Conservation (phyloP, 2,329 filamentous ascomycete genomes). For the Aspergillus puulaauensis region DNA sequence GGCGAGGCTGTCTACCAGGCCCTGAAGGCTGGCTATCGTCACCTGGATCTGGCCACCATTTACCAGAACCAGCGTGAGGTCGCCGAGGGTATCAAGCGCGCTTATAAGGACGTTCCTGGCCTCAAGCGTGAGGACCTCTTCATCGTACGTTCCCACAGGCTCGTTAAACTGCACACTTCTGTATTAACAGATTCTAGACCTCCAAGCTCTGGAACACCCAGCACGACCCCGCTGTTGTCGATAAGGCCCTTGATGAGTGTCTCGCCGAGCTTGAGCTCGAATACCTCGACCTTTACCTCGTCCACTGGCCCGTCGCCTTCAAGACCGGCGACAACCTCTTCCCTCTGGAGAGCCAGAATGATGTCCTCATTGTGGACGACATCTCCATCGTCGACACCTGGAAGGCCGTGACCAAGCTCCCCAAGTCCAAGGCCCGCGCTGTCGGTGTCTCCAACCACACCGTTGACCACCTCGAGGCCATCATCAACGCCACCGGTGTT, state of each 20-base stretch:
- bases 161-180: neutral
- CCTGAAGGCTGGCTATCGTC: conserved; percentile 41
- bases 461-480: conserved; percentile 47
- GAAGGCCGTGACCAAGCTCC: conserved; percentile 46
- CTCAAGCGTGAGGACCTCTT: conserved; percentile 43
- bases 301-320: conserved; percentile 50
- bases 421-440: conserved; percentile 42
- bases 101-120: conserved; percentile 38
- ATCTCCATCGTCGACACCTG: conserved; percentile 45
- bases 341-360: conserved; percentile 43
- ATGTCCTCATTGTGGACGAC: conserved; percentile 46
- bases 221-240: conserved; percentile 53
- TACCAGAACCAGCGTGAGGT: conserved; percentile 42
- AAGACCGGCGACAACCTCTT: conserved; percentile 44
- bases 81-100: conserved; percentile 34
- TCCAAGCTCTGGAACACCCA: conserved; percentile 61
- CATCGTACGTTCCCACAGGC: conserved; percentile 26
- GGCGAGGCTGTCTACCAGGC: conserved; percentile 41
- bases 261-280: conserved; percentile 53
- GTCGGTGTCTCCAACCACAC: conserved; percentile 46
- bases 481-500: conserved; percentile 56
- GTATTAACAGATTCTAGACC: conserved; percentile 37
- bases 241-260: conserved; percentile 50
- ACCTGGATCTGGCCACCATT: conserved; percentile 42
- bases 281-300: conserved; percentile 52